Evolutionary conservation across 805 yeast species (phyloP), one percentile per base, ranked within the genome.

Genomic region (Candida glaebosa): DNA sequence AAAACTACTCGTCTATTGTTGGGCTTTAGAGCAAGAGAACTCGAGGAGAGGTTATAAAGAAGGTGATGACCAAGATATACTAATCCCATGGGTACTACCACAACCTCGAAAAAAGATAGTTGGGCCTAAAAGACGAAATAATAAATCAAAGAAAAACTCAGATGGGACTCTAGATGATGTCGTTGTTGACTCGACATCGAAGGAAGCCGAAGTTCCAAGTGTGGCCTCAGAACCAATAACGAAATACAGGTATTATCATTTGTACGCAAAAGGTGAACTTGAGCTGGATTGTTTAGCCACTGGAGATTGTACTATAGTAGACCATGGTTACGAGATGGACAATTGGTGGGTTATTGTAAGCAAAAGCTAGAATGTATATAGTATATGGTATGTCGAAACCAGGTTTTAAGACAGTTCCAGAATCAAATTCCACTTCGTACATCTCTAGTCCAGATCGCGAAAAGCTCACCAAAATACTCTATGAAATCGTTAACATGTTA

Each of bases 21-120:
- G 99, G 99, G 99, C 99, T 0, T 63, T 93, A 39, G 99, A 93
- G 50, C 99, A 93, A 60, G 85, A 82, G 43, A 75, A 71, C 18
- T 85, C 96, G 0, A 73, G 97, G 50, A 73, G 98, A 52, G 98
- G 98, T 0, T 93, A 88, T 65, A 82, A 84, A 49, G 90, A 81
- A 50, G 95, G 95, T 8, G 89, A 84, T 79, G 89, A 85, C 40
- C 98, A 87, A 58, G 99, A 93, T 57, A 86, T 91, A 1, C 64
- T 93, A 53, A 96, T 93, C 15, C 99, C 99, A 0, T 93, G 99
- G 99, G 96, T 90, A 2, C 65, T 82, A 22, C 80, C 80, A 48
- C 70, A 71, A 41, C 74, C 71, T 45, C 62, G 65, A 35, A 62
- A 63, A 30, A 73, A 71, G 50, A 56, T n/a, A n/a, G 41, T 54